Evolutionary conservation across 306 rosid genomes (phyloP), one percentile per base, ranked within the genome.

Genomic region (Malus orientalis): DNA sequence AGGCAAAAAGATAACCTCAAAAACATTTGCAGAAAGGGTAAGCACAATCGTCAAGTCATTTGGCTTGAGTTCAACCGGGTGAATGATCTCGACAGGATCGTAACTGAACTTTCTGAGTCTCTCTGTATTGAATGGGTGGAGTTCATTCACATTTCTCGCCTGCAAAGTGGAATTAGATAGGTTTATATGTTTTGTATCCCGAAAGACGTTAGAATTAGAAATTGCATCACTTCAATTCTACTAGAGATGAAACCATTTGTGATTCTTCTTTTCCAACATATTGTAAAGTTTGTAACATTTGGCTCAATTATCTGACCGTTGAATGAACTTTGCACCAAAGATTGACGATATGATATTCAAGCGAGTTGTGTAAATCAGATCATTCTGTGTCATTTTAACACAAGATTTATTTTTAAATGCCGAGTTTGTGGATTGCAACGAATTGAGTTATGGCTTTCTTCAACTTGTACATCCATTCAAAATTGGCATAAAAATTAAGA

Each of bases 21-120:
- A 83, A 81, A 90, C 89, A 40, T 92, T 89, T 81, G 97, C 92
- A 23, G 97, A 95, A 73, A 89, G 95, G 75, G 97, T 90, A 77
- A 92, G 93, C 88, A 87, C 88, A 74, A 89, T 95, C 40, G 99
- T 95, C 75, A 92, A 89, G 93, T 92, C 99, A 8, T 95, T 92
- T 75, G 97, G 98, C 68, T 79, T 82, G 64, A 89, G 86, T 82
- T 84, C 97, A 11, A 86, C 89, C 20, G 88, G 79, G 60, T 91
- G 89, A 91, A 68, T 65, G 60, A 66, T 20, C 58, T 47, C 54
- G 57, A 62, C 68, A 13, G 59, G 30, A 72, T 32, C 45, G 42
- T 44, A 57, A 2, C 27, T 27, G 38, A 42, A 70, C 67, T 12
- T 49, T 22, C 11, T 20, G 58, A 54, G 22, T 25, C 54, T 15